Evolutionary conservation across 176 grass and related monocot species (phyloP).

Genomic region (Dendrocalamus sinicus): DNA sequence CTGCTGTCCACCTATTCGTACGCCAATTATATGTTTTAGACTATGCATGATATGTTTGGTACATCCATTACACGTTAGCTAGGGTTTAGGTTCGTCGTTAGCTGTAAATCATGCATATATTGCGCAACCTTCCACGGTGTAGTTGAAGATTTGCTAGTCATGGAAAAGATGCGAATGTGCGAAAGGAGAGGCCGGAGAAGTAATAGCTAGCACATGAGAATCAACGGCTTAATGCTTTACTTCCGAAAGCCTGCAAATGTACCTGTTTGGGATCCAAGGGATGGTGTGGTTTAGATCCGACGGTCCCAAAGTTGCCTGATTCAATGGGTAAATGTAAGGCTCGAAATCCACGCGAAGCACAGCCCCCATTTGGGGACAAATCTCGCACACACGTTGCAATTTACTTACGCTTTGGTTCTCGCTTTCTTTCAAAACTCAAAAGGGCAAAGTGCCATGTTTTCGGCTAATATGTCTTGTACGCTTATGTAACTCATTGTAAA

Average conservation of each 20-base stretch:
- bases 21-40: neutral
- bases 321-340: neutral
- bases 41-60: neutral
- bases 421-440: neutral
- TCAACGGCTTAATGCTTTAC: neutral
- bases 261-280: neutral
- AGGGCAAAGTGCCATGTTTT: neutral
- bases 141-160: neutral
- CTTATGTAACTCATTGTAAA: neutral
- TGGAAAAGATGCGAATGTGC: neutral
- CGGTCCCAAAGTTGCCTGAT: neutral
- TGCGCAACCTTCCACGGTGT: neutral
- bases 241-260: neutral
- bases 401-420: neutral
- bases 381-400: rapidly evolving
- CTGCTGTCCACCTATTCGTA: neutral
- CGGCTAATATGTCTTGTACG: neutral
- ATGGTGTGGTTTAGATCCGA: neutral
- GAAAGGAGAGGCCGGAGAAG: neutral
- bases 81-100: neutral
- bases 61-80: neutral
- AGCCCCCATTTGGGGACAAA: neutral
- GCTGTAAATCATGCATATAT: neutral
- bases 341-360: neutral
- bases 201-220: constrained; percentile 5